Evolutionary conservation across 306 rosid species (phyloP), one percentile per base, ranked within the genome.

Genomic region (Vicia faba): DNA sequence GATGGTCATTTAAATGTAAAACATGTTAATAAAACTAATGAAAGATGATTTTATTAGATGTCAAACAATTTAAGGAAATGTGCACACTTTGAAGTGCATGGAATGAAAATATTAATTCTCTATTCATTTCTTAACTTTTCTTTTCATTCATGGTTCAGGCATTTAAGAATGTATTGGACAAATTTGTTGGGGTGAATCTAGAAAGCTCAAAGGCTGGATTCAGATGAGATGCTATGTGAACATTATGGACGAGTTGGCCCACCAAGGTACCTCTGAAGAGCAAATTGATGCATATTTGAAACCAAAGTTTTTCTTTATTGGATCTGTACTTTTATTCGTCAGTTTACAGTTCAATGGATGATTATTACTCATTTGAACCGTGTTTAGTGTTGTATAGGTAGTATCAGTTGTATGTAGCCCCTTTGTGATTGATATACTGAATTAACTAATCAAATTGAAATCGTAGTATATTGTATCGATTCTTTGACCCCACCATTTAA

Each of bases 111-210:
- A 55, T 33, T 49, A 12, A 44, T 7, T 25, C 29, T 62, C 28
- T 63, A 48, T 69, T 64, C 14, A 16, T 72, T 49, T 64, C 33
- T 58, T 59, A 48, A 40, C 9, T 39, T 74, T 48, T 54, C 0
- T 23, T 54, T 73, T 53, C 29, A 23, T 61, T 12, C 71, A 39
- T 76, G 69, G 29, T 73, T 71, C 89, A 95, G 99, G 99, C 87
- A 59, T 90, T 79, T 79, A 86, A 74, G 84, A 88, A 81, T 33
- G 96, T 90, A 44, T 75, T 88, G 82, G 92, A 88, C 70, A 95
- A 91, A 80, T 87, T 84, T 66, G 67, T 91, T 84, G 95, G 95
- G 77, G 87, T 80, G 56, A 79, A 85, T 75, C 81, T 79, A 64
- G 83, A 78, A 68, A 82, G 82, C 81, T 86, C 78, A 72, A 81